These are phyloP conservation scores for Debaryomyces maramus DNA, from an alignment of 805 yeast genomes.

Conservation along the genomic window DNA sequence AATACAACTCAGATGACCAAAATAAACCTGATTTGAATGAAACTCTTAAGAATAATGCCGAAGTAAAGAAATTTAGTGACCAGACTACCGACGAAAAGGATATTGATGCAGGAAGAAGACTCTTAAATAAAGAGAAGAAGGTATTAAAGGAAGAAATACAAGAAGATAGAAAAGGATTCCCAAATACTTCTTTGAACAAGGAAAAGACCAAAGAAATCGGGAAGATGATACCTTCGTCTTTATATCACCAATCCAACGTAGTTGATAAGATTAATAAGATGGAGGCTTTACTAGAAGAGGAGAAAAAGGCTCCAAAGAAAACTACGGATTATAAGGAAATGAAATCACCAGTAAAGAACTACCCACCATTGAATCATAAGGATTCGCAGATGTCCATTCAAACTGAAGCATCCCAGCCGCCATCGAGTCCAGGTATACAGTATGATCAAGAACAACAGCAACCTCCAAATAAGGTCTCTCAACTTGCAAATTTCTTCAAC, in stretches of 20 bases:
- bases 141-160: slow-evolving; percentile 8
- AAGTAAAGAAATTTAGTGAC: slow-evolving; percentile 29
- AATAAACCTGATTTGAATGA: slow-evolving; percentile 19
- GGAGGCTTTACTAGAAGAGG: slow-evolving; percentile 25
- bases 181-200: slow-evolving; percentile 11
- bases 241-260: slow-evolving; percentile 21
- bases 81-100: neutral
- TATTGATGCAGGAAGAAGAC: neutral
- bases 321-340: too few relatives aligned
- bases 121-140: neutral
- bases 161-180: slow-evolving; percentile 3
- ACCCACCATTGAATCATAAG: slow-evolving; percentile 8
- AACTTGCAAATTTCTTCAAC: slow-evolving; percentile 66
- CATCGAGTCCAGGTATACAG: neutral
- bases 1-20: slow-evolving; percentile 27
- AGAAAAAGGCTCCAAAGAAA: slow-evolving; percentile 4
- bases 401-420: neutral
- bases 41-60: slow-evolving; percentile 27
- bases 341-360: neutral
- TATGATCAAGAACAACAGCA: neutral
- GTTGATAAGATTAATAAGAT: slow-evolving; percentile 27
- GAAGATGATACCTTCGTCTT: slow-evolving; percentile 21
- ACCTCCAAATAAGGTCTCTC: slow-evolving; percentile 47
- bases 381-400: slow-evolving; percentile 14
- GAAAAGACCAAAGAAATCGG: slow-evolving; percentile 16